A percentile compares a stretch with the other conserved stretches of the same genome.
Evolutionary conservation across 192 early-diverging fungal genomes (phyloP).

Genomic region (Gigaspora rosea): DNA sequence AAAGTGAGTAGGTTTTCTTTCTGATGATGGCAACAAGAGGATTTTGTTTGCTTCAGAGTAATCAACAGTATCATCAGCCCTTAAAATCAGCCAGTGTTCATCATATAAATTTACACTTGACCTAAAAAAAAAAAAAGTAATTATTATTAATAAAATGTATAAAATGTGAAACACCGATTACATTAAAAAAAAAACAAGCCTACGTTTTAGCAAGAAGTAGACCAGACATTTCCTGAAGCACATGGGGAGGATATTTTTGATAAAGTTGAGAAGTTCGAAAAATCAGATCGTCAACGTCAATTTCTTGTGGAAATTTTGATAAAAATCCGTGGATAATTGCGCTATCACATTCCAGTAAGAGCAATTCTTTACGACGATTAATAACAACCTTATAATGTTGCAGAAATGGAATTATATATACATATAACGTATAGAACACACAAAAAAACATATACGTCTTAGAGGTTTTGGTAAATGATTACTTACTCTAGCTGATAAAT

Average conservation of each 20-base stretch:
- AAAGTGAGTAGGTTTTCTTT: too few relatives aligned
- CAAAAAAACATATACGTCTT: too few relatives aligned
- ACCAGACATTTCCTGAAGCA: conserved; percentile 36
- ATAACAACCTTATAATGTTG: conserved; percentile 47
- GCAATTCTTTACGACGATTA: conserved; percentile 42
- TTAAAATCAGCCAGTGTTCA: too few relatives aligned
- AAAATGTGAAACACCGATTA: not conserved
- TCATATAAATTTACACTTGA: too few relatives aligned
- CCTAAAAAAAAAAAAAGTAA: too few relatives aligned
- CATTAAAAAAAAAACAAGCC: not conserved
- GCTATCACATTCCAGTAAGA: conserved; percentile 45
- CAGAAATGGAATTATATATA: too few relatives aligned
- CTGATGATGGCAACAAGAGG: too few relatives aligned
- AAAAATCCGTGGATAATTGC: conserved; percentile 52
- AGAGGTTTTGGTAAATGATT: not conserved
- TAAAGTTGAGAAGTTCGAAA: conserved; percentile 42
- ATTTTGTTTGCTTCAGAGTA: too few relatives aligned
- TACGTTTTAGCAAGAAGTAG: not conserved
- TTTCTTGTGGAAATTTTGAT: conserved; percentile 51
- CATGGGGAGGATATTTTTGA: conserved; percentile 35
- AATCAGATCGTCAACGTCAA: conserved; percentile 46
- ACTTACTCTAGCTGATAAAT: conserved; percentile 21
- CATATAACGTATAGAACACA: too few relatives aligned
- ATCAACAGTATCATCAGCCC: too few relatives aligned
- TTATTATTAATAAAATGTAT: too few relatives aligned